phyloP scores from a whole-genome alignment of 75 land plant species.

The Pinus tabuliformis region DNA sequence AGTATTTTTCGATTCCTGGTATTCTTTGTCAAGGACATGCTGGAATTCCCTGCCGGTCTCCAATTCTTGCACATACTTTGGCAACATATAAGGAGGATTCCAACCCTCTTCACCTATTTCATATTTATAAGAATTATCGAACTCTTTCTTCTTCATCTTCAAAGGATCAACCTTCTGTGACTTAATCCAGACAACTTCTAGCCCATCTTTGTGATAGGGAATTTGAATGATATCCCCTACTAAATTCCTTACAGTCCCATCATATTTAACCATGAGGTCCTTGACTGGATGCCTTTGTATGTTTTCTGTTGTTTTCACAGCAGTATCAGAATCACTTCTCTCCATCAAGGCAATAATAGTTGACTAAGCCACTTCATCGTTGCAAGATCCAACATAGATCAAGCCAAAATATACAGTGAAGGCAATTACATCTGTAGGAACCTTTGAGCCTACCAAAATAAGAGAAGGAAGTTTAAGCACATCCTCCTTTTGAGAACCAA shows the following conservation, averaged over 20 bases:
- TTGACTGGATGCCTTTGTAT: constrained; percentile 98
- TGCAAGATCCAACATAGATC: too few species aligned
- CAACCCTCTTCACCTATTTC: constrained; percentile 75
- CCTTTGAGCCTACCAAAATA: too few species aligned
- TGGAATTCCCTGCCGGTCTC: constrained; percentile 77
- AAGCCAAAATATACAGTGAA: too few species aligned
- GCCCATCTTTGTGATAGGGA: constrained; percentile 98
- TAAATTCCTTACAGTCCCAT: constrained; percentile 97
- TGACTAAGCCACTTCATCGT: too few species aligned
- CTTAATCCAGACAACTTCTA: constrained; percentile 99
- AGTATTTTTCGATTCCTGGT: constrained; percentile 71
- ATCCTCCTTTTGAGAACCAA: too few species aligned
- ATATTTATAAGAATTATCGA: constrained; percentile 67
- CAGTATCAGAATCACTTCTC: constrained; percentile 51
- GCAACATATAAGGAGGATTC: constrained; percentile 85
- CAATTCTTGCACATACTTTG: constrained; percentile 82
- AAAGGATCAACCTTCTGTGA: constrained; percentile 85
- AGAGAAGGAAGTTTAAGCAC: too few species aligned
- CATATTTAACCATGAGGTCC: constrained; percentile 99
- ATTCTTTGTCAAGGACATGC: constrained; percentile 91
- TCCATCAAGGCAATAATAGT: too few species aligned
- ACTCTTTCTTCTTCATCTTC: constrained; percentile 79
- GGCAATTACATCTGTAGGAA: too few species aligned
- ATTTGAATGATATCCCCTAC: constrained; percentile 99
- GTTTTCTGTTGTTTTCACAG: constrained; percentile 96